These are phyloP conservation scores for Sporothrix schenckii DNA, from an alignment of 2,329 filamentous ascomycete species.

Conservation along the genomic window DNA sequence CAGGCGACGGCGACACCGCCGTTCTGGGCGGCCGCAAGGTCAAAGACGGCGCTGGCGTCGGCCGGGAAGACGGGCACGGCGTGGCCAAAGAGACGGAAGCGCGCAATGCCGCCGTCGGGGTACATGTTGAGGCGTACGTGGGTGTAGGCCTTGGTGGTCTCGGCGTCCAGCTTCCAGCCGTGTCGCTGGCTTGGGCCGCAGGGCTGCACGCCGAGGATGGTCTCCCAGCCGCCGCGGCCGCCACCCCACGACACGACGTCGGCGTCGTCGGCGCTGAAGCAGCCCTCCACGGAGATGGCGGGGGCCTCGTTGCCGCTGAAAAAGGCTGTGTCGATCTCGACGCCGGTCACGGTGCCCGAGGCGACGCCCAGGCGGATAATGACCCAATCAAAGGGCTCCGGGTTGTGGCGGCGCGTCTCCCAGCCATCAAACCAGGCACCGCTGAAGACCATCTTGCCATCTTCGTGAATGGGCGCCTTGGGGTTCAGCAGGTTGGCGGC, in stretches of 20 bases:
- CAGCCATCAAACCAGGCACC: slow-evolving; percentile 73
- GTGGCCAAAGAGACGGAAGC: slow-evolving; percentile 76
- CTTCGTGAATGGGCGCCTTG: slow-evolving; percentile 63
- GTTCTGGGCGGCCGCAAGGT: slow-evolving; percentile 77
- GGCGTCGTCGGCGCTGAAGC: slow-evolving; percentile 59
- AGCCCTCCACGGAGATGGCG: slow-evolving; percentile 75
- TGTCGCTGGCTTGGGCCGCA: slow-evolving; percentile 75
- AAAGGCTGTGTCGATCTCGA: slow-evolving; percentile 80
- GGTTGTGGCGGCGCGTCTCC: slow-evolving; percentile 69
- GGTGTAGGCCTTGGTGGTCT: slow-evolving; percentile 69
- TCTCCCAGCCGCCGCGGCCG: slow-evolving; percentile 66
- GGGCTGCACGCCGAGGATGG: slow-evolving; percentile 68
- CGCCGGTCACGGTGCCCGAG: slow-evolving; percentile 70
- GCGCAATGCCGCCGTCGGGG: slow-evolving; percentile 79
- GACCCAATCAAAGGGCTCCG: slow-evolving; percentile 67
- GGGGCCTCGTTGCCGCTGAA: slow-evolving; percentile 84
- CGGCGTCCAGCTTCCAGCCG: slow-evolving; percentile 66
- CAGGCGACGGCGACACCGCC: slow-evolving; percentile 75
- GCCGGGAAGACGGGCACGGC: slow-evolving; percentile 76
- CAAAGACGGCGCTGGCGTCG: slow-evolving; percentile 66
- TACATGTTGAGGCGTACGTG: slow-evolving; percentile 84
- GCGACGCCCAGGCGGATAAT: slow-evolving; percentile 68
- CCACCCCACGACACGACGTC: slow-evolving; percentile 67
- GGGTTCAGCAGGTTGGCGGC: slow-evolving; percentile 66
- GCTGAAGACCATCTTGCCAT: slow-evolving; percentile 69